A percentile compares a stretch with the other conserved stretches of the same genome.
phyloP scores from a whole-genome alignment of 2,329 filamentous ascomycete species.

The Pseudogymnoascus sp. region DNA sequence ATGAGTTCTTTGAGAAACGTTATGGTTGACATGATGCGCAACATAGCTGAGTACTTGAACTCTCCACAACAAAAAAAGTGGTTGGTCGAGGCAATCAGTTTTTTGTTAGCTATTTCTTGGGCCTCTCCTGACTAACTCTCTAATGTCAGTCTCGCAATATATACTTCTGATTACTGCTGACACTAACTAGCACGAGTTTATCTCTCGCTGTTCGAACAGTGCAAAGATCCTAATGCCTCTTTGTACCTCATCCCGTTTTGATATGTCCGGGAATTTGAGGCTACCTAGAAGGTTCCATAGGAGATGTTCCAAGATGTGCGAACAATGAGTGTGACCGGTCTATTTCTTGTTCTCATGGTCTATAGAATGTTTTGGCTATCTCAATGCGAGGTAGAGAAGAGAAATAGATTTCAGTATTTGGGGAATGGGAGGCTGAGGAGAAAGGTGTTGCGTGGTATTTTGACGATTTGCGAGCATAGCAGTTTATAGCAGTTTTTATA shows the following conservation, averaged over 20 bases:
- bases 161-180: conserved; percentile 10
- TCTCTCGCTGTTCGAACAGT: conserved; percentile 6
- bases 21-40: conserved; percentile 12
- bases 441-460: too few species aligned
- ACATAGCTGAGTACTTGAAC: neutral
- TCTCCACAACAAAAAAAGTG: neutral
- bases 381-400: too few species aligned
- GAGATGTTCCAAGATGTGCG: too few species aligned
- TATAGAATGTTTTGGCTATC: too few species aligned
- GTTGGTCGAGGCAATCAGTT: conserved; percentile 11
- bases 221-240: conserved; percentile 10
- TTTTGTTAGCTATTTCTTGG: conserved; percentile 12
- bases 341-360: too few species aligned
- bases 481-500: too few species aligned
- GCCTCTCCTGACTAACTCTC: conserved; percentile 10
- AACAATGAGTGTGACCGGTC: too few species aligned
- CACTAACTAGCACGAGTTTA: conserved; percentile 5
- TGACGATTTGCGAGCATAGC: too few species aligned
- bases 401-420: too few species aligned
- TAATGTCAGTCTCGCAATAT: conserved; percentile 11
- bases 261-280: too few species aligned
- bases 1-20: conserved; percentile 8
- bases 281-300: too few species aligned
- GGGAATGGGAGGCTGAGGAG: too few species aligned
- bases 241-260: neutral